Conservation (phyloP, 1,139 yeast species). For the Suhomyces coccinellae region DNA sequence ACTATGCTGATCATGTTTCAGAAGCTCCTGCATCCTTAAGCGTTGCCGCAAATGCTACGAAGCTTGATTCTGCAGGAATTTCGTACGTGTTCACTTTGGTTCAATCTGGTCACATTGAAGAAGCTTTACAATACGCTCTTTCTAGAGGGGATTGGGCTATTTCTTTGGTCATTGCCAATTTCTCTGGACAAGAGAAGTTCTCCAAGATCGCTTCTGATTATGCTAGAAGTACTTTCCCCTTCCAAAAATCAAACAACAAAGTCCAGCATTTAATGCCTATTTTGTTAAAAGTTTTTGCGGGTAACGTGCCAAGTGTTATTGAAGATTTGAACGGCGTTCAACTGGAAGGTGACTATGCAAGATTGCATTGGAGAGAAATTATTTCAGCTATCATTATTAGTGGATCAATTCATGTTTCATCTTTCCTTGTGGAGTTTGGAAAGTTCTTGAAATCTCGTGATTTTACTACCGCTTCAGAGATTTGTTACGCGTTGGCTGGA, state of each 20-base stretch:
- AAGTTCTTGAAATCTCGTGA: slow-evolving; percentile 40
- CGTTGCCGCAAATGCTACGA: slow-evolving; percentile 29
- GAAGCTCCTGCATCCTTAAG: slow-evolving; percentile 11
- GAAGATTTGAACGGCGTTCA: slow-evolving; percentile 45
- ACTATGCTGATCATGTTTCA: slow-evolving; percentile 11
- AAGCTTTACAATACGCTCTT: slow-evolving; percentile 65
- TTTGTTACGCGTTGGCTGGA: slow-evolving; percentile 52
- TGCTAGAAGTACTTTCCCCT: slow-evolving; percentile 38
- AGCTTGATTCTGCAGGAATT: slow-evolving; percentile 39
- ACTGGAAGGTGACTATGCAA: slow-evolving; percentile 50
- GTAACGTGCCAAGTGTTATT: slow-evolving; percentile 57
- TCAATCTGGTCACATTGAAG: slow-evolving; percentile 64
- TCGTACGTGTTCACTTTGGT: slow-evolving; percentile 40
- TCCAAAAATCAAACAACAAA: slow-evolving; percentile 43
- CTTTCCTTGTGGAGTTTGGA: slow-evolving; percentile 58
- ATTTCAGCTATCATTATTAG: slow-evolving; percentile 47
- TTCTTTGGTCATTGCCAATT: slow-evolving; percentile 68
- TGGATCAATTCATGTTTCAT: slow-evolving; percentile 35
- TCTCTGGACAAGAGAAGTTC: slow-evolving; percentile 65
- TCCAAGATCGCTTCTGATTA: slow-evolving; percentile 52
- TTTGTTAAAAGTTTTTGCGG: slow-evolving; percentile 64
- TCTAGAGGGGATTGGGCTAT: slow-evolving; percentile 74
- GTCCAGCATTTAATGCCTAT: slow-evolving; percentile 59
- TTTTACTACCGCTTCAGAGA: slow-evolving; percentile 39
- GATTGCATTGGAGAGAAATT: slow-evolving; percentile 53